Evolutionary conservation across 805 yeast genomes (phyloP).

Genomic region (Starmerella sp.): DNA sequence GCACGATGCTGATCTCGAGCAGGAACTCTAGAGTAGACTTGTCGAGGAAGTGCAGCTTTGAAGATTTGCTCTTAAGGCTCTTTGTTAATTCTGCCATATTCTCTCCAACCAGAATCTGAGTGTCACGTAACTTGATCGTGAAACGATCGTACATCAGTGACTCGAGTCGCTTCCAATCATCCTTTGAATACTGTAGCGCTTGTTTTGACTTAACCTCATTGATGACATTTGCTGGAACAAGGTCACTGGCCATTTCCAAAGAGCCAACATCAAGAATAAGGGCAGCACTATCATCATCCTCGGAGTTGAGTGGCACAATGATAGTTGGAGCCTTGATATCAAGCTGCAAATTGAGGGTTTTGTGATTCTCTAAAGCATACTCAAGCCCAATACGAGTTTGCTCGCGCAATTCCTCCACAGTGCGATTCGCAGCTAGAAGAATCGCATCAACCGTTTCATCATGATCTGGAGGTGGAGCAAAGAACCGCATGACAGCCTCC

Average conservation of each 20-base stretch:
- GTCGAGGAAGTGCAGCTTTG: conserved; percentile 57
- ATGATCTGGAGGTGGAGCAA: conserved; percentile 77
- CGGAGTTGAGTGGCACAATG: conserved; percentile 72
- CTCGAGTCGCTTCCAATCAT: conserved; percentile 67
- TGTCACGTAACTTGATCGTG: conserved; percentile 62
- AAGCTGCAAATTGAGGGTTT: conserved; percentile 70
- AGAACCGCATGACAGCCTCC: conserved; percentile 62
- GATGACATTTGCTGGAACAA: conserved; percentile 44
- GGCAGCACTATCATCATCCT: conserved; percentile 68
- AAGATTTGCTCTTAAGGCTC: conserved; percentile 39
- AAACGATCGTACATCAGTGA: conserved; percentile 85
- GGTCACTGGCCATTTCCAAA: conserved; percentile 68
- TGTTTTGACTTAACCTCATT: conserved; percentile 54
- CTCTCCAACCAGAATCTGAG: conserved; percentile 78
- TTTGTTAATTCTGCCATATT: conserved; percentile 41
- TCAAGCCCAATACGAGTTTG: conserved; percentile 89
- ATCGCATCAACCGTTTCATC: conserved; percentile 81
- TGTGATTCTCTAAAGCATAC: conserved; percentile 89
- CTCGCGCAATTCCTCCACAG: conserved; percentile 78
- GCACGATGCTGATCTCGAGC: conserved; percentile 75
- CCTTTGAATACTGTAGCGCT: conserved; percentile 41
- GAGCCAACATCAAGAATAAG: conserved; percentile 94
- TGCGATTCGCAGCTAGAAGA: conserved; percentile 88
- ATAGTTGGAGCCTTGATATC: conserved; percentile 92
- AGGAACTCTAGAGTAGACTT: conserved; percentile 61